Percentiles rank a stretch among this genome's conserved stretches.
These are phyloP conservation scores for Pythium biforme DNA, from an alignment of 352 stramenopile species.

Conservation along the genomic window DNA sequence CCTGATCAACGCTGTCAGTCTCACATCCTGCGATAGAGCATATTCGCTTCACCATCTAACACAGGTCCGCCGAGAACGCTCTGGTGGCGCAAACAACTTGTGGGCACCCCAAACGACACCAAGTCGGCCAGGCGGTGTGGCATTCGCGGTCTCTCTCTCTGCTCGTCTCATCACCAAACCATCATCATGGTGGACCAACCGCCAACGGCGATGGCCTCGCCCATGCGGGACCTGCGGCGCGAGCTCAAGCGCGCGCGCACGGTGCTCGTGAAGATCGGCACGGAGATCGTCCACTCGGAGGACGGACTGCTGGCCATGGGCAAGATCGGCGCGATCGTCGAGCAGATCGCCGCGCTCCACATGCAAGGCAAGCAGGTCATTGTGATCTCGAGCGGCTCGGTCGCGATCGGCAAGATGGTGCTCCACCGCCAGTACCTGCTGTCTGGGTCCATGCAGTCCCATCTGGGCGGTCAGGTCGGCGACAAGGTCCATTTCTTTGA, in stretches of 20 bases:
- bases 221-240: constrained; percentile 28
- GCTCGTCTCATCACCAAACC: neutral
- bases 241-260: constrained; percentile 61
- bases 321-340: constrained; percentile 83
- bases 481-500: constrained; percentile 65
- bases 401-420: constrained; percentile 80
- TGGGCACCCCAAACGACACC: constrained; percentile 12
- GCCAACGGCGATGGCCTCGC: constrained; percentile 6
- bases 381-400: constrained; percentile 78
- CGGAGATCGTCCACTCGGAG: constrained; percentile 80
- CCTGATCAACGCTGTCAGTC: no score
- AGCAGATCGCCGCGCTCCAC: constrained; percentile 80
- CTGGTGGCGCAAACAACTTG: constrained; percentile 24
- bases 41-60: neutral
- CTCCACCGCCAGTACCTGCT: constrained; percentile 80
- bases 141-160: neutral
- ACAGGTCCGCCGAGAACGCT: constrained; percentile 1
- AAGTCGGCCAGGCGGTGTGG: neutral
- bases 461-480: constrained; percentile 62
- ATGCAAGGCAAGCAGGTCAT: constrained; percentile 84
- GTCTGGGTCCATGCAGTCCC: constrained; percentile 80
- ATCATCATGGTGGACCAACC: neutral
- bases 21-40: no score
- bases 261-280: constrained; percentile 86
- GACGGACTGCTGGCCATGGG: constrained; percentile 77